Evolutionary conservation across 2,329 filamentous ascomycete species (phyloP).

Genomic region (Sporothrix dimorphospora): DNA sequence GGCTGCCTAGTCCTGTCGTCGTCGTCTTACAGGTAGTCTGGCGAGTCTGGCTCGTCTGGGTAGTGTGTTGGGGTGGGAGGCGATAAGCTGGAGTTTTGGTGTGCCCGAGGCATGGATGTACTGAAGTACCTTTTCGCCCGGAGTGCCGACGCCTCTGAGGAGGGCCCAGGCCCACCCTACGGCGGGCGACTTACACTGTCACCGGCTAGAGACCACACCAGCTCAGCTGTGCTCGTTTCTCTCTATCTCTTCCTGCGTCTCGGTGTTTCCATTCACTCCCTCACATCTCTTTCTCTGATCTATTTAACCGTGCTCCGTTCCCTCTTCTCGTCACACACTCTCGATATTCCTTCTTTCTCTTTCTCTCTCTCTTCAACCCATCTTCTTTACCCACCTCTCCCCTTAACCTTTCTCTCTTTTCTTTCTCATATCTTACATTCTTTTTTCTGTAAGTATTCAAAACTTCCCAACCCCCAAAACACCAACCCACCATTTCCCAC

Average conservation of each 20-base stretch:
- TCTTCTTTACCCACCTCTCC: not conserved
- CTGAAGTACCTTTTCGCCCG: conserved; percentile 20
- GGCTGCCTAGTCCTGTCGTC: conserved; percentile 22
- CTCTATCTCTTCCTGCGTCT: not conserved
- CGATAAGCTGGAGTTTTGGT: conserved; percentile 18
- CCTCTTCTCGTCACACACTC: not conserved
- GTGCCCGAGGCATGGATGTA: not conserved
- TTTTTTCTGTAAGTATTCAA: conserved; percentile 9
- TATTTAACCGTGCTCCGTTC: conserved; percentile 20
- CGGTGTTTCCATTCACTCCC: not conserved
- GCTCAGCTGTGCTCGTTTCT: not conserved
- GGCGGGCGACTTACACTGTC: not conserved
- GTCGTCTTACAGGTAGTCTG: conserved; percentile 1
- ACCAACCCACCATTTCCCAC: not conserved
- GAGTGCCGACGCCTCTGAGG: not conserved
- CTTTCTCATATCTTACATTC: not conserved
- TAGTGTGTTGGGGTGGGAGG: conserved; percentile 5
- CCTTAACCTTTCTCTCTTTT: not conserved
- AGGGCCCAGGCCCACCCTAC: not conserved
- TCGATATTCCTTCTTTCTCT: not conserved
- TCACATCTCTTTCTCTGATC: not conserved
- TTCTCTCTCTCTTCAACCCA: conserved; percentile 12
- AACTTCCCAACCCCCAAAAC: not conserved
- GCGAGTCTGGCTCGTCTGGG: no score
- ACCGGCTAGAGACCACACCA: conserved; percentile 5